Percentiles rank a stretch among this genome's conserved stretches.
Conservation (phyloP, 2,329 filamentous ascomycete genomes). For the Botrytis galanthina region DNA sequence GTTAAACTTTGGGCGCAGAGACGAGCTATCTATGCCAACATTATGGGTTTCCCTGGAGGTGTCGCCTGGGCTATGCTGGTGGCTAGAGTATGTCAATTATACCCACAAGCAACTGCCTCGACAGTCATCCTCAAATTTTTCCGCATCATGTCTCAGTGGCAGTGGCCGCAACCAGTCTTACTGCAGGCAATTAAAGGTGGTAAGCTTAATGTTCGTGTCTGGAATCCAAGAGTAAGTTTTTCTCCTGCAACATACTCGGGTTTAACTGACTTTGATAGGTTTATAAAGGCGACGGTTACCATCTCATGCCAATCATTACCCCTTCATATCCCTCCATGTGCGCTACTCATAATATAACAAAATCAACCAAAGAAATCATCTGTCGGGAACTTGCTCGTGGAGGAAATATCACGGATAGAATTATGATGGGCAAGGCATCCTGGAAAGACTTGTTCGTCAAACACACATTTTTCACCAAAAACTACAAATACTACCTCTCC, state of each 20-base stretch:
- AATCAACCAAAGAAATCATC: conserved; percentile 82
- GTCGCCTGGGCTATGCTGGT: conserved; percentile 99
- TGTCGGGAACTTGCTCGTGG: conserved; percentile 78
- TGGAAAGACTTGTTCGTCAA: conserved; percentile 90
- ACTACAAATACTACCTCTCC: conserved; percentile 93
- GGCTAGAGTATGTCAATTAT: conserved; percentile 91
- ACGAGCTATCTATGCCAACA: conserved; percentile 91
- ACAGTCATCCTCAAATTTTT: conserved; percentile 95
- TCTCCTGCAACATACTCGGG: conserved; percentile 19
- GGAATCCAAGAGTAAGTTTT: conserved; percentile 78
- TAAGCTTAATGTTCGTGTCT: conserved; percentile 77
- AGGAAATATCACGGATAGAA: conserved; percentile 72
- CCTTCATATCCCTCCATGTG: conserved; percentile 98
- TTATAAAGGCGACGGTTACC: conserved; percentile 61
- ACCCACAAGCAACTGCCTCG: conserved; percentile 85
- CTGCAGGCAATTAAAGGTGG: conserved; percentile 85
- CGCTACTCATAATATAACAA: conserved; percentile 88
- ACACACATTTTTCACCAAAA: conserved; percentile 88
- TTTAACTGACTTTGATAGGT: conserved; percentile 29
- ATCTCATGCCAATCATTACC: conserved; percentile 97
- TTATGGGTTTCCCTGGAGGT: conserved; percentile 93
- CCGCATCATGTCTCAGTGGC: conserved; percentile 84
- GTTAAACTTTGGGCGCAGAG: conserved; percentile 96
- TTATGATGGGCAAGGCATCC: conserved; percentile 70
- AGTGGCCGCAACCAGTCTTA: conserved; percentile 90